phyloP scores from a whole-genome alignment of 768 basidiomycete genomes.

The Termitomyces bulborhizus region DNA sequence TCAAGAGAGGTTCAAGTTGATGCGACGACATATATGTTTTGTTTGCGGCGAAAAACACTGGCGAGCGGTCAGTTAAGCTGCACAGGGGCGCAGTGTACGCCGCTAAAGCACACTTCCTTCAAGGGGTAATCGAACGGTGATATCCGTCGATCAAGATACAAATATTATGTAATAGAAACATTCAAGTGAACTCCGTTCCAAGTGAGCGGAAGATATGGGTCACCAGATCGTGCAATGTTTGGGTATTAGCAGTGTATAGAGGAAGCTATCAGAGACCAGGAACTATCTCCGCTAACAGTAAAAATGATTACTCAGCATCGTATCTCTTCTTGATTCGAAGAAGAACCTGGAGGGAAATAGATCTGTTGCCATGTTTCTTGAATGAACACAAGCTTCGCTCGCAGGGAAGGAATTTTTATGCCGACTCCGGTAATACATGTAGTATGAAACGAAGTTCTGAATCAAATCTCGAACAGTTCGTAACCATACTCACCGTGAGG shows the following conservation, averaged over 20 bases:
- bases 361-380: background rate
- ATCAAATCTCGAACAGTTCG: background rate
- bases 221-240: too few relatives aligned
- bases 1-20: background rate
- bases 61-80: background rate
- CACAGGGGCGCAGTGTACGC: background rate
- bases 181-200: too few relatives aligned
- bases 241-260: background rate
- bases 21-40: background rate
- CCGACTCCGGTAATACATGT: background rate
- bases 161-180: too few relatives aligned
- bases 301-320: background rate
- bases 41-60: background rate
- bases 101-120: background rate
- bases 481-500: background rate
- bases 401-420: background rate
- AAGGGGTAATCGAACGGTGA: background rate
- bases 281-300: background rate
- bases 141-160: background rate
- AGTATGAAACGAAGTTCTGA: background rate
- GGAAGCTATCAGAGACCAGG: background rate
- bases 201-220: too few relatives aligned
- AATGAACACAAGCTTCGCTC: background rate
- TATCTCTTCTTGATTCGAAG: background rate
- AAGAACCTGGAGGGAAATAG: background rate